Base-by-base conservation (phyloP, 345 rosid species). In the Citrus trifoliata region DNA sequence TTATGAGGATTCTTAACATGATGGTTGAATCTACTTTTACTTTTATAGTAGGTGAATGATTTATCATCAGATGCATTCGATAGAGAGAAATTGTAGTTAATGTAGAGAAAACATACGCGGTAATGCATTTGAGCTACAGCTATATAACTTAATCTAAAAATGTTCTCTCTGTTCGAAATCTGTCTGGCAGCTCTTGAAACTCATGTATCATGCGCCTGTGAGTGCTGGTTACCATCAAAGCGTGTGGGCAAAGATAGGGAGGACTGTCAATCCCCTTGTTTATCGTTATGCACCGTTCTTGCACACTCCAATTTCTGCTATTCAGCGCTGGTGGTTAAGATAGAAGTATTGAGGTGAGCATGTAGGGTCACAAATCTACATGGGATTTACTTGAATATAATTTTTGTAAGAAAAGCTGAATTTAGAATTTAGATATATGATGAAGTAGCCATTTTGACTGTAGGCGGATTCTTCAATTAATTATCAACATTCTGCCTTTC, bases 251-350 rank as follows among this genome's bases (percentile, higher is more conserved):
- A 88, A 76, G 87, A 89, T 96, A 8, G 99, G 95, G 75, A 85
- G 87, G 82, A 86, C 73, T 2, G 84, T 88, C 55, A 89, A 85
- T 81, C 98, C 99, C 1, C 83, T 88, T 4, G 62, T 93, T 62
- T 85, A 90, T 35, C 93, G 80, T 8, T 88, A 93, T 77, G 89
- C 90, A 40, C 99, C 99, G 2, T 93, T 96, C 88, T 78, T 96
- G 88, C 89, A 73, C 73, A 77, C 90, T 38, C 93, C 98, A 9
- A 78, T 94, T 33, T 82, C 89, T 28, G 88, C 93, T 32, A 87
- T 85, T 85, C 95, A 94, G 80, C 87, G 93, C 73, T 96, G 99
- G 99, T 93, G 97, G 98, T 80, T 93, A 64, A 89, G 98, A 85
- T 96, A 89, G 77, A 78, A 38, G 32, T 65, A 62, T 30, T 6